phyloP scores from a whole-genome alignment of 2,329 filamentous ascomycete species.

The Botrytis squamosa region DNA sequence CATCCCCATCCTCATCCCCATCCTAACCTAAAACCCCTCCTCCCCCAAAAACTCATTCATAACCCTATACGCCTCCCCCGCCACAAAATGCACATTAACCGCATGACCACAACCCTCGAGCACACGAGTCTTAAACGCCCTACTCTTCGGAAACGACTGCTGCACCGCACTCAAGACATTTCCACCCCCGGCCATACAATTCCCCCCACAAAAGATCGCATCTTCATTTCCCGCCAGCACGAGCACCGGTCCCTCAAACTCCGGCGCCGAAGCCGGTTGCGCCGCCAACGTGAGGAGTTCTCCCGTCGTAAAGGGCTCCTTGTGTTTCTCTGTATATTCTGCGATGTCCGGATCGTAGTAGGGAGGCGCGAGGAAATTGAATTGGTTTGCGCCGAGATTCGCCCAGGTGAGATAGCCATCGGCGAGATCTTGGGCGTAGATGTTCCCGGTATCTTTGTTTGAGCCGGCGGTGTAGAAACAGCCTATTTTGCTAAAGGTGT shows the following conservation, averaged over 20 bases:
- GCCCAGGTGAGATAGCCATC: slow-evolving; percentile 17
- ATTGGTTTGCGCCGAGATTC: slow-evolving; percentile 14
- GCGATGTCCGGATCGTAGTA: slow-evolving; percentile 11
- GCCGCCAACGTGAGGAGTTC: slow-evolving; percentile 4
- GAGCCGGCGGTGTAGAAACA: slow-evolving; percentile 1
- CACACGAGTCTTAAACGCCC: not conserved
- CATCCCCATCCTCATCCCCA: not conserved
- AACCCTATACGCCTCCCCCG: slow-evolving; percentile 11
- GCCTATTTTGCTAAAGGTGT: not conserved
- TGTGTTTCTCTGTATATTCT: not conserved
- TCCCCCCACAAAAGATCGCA: slow-evolving; percentile 6
- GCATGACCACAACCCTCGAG: not conserved
- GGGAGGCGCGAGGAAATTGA: slow-evolving; percentile 7
- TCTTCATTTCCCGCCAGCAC: slow-evolving; percentile 10
- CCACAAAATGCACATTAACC: slow-evolving; percentile 17
- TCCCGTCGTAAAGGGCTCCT: not conserved
- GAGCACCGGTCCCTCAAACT: slow-evolving; percentile 2
- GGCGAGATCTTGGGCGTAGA: not conserved
- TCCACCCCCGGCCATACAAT: not conserved
- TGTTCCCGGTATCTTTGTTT: not conserved
- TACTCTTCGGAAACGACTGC: not conserved
- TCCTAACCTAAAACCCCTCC: not conserved
- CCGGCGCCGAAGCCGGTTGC: not conserved
- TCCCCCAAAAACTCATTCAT: slow-evolving; percentile 18
- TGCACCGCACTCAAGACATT: not conserved